A percentile compares a stretch with the other conserved stretches of the same genome.
Conservation (phyloP, 148 eudicot genomes). For the Dianthus caryophyllus region DNA sequence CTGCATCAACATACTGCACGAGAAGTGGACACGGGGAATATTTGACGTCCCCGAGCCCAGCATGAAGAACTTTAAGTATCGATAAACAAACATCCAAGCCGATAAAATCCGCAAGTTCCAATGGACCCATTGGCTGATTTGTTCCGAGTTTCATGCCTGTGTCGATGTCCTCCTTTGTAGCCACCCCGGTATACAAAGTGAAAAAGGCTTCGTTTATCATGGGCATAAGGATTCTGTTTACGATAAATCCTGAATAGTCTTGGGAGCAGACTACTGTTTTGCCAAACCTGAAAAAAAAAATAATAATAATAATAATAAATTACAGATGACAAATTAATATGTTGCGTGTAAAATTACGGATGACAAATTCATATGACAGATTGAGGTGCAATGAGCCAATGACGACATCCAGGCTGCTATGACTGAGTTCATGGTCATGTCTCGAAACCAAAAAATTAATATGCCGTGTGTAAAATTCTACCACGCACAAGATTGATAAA, state of each 20-base stretch:
- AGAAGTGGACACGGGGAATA: constrained; percentile 91
- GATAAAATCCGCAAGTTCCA: constrained; percentile 87
- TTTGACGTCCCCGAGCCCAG: constrained; percentile 76
- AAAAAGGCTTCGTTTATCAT: constrained; percentile 92
- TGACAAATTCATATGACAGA: too few species aligned
- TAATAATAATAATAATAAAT: background rate
- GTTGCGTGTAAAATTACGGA: too few species aligned
- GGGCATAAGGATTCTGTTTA: constrained; percentile 86
- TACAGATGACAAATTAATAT: too few species aligned
- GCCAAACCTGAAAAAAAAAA: constrained; percentile 54
- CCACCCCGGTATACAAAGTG: constrained; percentile 79
- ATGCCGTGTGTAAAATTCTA: too few species aligned
- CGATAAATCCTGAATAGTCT: constrained; percentile 80
- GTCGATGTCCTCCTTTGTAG: constrained; percentile 90
- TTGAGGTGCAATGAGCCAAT: too few species aligned
- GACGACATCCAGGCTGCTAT: too few species aligned
- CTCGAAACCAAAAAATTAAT: too few species aligned
- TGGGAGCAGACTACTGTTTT: constrained; percentile 73
- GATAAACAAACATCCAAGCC: constrained; percentile 92
- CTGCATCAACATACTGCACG: constrained; percentile 86
- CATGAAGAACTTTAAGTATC: constrained; percentile 69
- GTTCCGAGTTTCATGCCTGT: constrained; percentile 89
- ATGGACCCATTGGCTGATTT: constrained; percentile 91
- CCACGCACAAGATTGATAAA: too few species aligned
- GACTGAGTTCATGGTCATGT: too few species aligned